A percentile compares a stretch with the other conserved stretches of the same genome.
phyloP scores from a whole-genome alignment of 805 yeast species.

The Saturnispora silvae region DNA sequence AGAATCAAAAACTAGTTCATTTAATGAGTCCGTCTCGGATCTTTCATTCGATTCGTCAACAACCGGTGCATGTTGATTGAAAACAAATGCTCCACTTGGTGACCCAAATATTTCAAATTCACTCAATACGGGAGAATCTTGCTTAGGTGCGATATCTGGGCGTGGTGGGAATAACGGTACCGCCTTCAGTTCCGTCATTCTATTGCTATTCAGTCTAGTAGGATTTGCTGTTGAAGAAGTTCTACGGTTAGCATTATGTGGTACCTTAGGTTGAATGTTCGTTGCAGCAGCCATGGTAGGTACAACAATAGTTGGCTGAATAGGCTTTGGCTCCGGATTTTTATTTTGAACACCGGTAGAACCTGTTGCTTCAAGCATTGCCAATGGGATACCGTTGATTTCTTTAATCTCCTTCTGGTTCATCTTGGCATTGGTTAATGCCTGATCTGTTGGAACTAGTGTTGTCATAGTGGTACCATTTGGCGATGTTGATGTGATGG shows the following conservation, averaged over 20 bases:
- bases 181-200: constrained; percentile 5
- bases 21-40: constrained; percentile 19
- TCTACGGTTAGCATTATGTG: not conserved
- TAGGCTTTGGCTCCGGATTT: not conserved
- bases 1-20: constrained; percentile 30
- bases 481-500: constrained; percentile 79
- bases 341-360: constrained; percentile 22
- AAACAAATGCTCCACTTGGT: constrained; percentile 4
- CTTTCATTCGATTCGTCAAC: not conserved
- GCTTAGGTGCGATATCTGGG: not conserved
- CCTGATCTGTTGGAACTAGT: constrained; percentile 75
- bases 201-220: not conserved
- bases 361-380: constrained; percentile 71
- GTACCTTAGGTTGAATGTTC: not conserved
- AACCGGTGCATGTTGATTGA: not conserved
- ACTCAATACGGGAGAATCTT: not conserved
- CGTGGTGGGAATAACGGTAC: constrained; percentile 10
- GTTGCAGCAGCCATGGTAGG: not conserved
- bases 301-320: not conserved
- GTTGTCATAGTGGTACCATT: constrained; percentile 89
- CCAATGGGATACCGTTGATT: constrained; percentile 31
- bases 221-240: not conserved
- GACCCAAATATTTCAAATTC: constrained; percentile 12
- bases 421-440: constrained; percentile 51
- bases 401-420: constrained; percentile 39